phyloP scores from a whole-genome alignment of 2,329 filamentous ascomycete genomes.

The Fusarium humuli region DNA sequence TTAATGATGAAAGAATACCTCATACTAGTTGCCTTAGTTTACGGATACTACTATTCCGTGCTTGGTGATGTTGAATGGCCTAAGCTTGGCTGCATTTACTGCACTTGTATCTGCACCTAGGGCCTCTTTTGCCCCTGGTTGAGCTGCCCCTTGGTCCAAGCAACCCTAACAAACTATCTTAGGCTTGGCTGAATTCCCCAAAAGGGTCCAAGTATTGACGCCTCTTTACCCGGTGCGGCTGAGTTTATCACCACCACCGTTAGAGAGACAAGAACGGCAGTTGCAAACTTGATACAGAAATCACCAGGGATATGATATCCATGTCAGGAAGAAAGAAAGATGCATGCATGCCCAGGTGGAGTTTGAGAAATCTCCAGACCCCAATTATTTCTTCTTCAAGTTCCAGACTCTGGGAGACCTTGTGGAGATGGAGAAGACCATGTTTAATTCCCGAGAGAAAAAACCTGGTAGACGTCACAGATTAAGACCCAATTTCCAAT shows the following conservation, averaged over 20 bases:
- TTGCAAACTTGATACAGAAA: background rate
- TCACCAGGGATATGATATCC: background rate
- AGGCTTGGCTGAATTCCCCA: slow-evolving; percentile 31
- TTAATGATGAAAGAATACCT: slow-evolving; percentile 34
- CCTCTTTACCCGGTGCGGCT: slow-evolving; percentile 32
- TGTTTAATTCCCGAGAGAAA: slow-evolving; percentile 31
- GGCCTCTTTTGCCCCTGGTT: background rate
- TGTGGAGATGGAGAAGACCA: slow-evolving; percentile 16
- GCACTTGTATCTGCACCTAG: background rate
- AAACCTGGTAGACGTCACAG: slow-evolving; percentile 35
- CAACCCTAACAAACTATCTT: slow-evolving; percentile 13
- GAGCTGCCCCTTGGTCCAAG: slow-evolving; percentile 40
- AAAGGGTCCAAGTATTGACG: slow-evolving; percentile 35
- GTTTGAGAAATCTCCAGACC: slow-evolving; percentile 16
- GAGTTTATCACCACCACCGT: slow-evolving; percentile 8
- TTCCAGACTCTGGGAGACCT: slow-evolving; percentile 16
- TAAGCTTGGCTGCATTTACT: background rate
- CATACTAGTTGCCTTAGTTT: slow-evolving; percentile 24
- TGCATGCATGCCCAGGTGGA: slow-evolving; percentile 17
- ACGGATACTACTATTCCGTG: background rate
- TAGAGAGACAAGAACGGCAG: background rate
- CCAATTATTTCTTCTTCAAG: slow-evolving; percentile 18
- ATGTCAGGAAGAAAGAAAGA: background rate
- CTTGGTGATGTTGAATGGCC: background rate
- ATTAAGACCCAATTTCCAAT: slow-evolving; percentile 19